Conservation (phyloP, 164 flowering plant species). For the Tinospora cordifolia region DNA sequence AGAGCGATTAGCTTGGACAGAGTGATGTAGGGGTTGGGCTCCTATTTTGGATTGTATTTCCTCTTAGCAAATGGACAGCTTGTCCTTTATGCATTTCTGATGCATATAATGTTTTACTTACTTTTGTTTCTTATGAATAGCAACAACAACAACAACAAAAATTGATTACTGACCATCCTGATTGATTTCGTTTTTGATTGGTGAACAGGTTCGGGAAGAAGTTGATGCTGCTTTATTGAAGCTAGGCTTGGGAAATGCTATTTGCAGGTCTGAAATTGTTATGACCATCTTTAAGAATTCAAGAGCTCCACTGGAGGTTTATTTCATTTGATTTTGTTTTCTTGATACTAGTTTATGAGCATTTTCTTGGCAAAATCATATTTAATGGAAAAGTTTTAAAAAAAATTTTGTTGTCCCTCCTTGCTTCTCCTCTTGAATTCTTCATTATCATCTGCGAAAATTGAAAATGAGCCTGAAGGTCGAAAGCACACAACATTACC, state of each 20-base stretch:
- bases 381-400: no score
- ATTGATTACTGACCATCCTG: background rate
- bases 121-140: background rate
- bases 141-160: no score
- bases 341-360: no score
- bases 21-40: no score
- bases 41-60: no score
- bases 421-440: background rate
- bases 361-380: background rate
- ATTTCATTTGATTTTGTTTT: background rate
- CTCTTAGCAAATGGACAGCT: no score
- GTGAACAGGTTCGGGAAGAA: constrained; percentile 84
- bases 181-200: constrained; percentile 7
- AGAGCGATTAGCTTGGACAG: background rate
- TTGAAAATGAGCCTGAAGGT: no score
- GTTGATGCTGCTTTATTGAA: constrained; percentile 92
- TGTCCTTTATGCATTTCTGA: background rate
- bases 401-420: background rate
- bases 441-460: no score
- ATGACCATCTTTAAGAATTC: background rate
- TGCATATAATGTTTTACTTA: background rate
- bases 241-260: constrained; percentile 53
- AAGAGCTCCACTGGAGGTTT: background rate
- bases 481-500: no score
- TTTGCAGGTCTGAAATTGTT: constrained; percentile 44